phyloP scores from a whole-genome alignment of 2,329 filamentous ascomycete species.

The Sporothrix dimorphospora region DNA sequence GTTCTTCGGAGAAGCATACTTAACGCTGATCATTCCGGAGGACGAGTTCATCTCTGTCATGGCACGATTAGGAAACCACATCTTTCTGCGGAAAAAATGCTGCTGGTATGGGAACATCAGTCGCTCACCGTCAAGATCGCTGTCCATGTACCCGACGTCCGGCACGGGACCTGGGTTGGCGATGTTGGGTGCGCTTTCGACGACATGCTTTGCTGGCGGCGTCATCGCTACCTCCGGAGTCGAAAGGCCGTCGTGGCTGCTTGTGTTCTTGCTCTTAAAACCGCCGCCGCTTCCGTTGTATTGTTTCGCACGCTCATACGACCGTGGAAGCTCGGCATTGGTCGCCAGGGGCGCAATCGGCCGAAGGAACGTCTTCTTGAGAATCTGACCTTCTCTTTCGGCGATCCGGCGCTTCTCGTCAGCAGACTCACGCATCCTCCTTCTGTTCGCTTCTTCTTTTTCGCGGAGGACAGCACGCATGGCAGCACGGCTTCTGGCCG shows the following conservation, averaged over 20 bases:
- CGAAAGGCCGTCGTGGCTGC: too few relatives aligned
- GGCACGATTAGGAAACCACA: conserved; percentile 8
- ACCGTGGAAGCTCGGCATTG: background rate
- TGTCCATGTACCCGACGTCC: background rate
- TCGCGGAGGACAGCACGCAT: conserved; percentile 27
- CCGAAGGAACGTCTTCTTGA: conserved; percentile 3
- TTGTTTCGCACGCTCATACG: background rate
- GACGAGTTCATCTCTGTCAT: conserved; percentile 7
- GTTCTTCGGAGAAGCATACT: conserved; percentile 18
- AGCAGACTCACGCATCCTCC: conserved; percentile 17
- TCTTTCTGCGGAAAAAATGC: background rate
- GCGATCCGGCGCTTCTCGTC: conserved; percentile 28
- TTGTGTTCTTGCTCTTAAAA: background rate
- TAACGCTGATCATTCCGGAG: conserved; percentile 26
- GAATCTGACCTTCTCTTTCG: conserved; percentile 18
- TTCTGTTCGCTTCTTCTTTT: conserved; percentile 12
- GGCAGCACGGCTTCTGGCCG: conserved; percentile 17
- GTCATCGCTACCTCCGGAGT: background rate
- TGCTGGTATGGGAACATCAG: background rate
- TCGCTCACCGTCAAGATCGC: conserved; percentile 2
- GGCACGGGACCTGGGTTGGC: background rate
- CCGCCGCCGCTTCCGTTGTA: background rate
- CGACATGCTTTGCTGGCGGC: background rate
- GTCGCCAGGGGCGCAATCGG: background rate
- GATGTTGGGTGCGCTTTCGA: background rate